A percentile compares a stretch with the other conserved stretches of the same genome.
These are phyloP conservation scores for Scolecobasidium constrictum DNA, from an alignment of 2,329 filamentous ascomycete genomes.

Conservation along the genomic window DNA sequence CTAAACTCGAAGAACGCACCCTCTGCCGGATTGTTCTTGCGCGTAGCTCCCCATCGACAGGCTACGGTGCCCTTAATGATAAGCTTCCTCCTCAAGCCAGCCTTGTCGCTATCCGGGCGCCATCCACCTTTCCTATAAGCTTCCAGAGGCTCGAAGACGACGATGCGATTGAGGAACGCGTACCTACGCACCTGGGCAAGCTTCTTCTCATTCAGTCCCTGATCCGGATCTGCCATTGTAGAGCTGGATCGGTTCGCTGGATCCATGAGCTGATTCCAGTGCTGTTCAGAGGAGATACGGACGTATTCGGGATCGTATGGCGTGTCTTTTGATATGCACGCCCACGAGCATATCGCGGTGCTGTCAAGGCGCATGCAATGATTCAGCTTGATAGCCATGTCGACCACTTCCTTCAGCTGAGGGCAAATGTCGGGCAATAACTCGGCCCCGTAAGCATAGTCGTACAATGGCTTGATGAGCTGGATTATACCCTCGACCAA, in stretches of 20 bases:
- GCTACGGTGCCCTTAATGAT: not conserved
- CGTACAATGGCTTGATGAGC: too few relatives aligned
- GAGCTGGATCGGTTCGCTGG: not conserved
- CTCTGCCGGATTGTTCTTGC: too few relatives aligned
- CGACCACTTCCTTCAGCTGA: too few relatives aligned
- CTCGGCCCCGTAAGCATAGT: too few relatives aligned
- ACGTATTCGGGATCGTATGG: not conserved
- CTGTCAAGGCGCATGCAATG: conserved; percentile 1
- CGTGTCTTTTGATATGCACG: conserved; percentile 2
- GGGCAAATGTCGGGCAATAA: too few relatives aligned
- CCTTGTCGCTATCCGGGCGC: not conserved
- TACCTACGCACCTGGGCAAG: not conserved
- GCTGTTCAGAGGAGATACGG: not conserved
- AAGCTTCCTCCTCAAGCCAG: not conserved
- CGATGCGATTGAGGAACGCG: conserved; percentile 1
- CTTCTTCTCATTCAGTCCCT: not conserved
- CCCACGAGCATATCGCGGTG: conserved; percentile 3
- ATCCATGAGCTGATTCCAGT: not conserved
- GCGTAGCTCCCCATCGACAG: not conserved
- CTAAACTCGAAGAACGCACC: too few relatives aligned
- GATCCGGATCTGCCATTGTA: not conserved
- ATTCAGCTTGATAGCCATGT: too few relatives aligned
- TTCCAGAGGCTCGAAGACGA: not conserved
- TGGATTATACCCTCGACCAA: too few relatives aligned
- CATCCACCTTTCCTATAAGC: conserved; percentile 2